Evolutionary conservation across 768 basidiomycete species (phyloP).

Genomic region (Auriscalpium microsporum): DNA sequence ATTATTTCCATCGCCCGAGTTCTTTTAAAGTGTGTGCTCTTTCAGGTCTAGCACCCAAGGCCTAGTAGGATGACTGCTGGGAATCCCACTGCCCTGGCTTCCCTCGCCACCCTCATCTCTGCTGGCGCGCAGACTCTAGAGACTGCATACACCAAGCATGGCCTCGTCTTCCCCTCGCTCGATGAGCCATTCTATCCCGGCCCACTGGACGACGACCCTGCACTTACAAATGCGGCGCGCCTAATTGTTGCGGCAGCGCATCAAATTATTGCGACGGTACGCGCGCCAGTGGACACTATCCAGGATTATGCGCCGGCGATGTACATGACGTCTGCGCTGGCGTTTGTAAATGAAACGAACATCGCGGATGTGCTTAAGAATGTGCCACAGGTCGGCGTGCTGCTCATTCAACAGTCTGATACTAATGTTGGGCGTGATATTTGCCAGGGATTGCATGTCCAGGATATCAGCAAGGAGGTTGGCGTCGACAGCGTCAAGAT

Average conservation of each 20-base stretch:
- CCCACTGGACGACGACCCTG: background rate
- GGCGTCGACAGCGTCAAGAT: conserved; percentile 1
- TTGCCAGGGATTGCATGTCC: conserved; percentile 5
- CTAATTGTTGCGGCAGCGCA: conserved; percentile 1
- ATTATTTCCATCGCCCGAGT: too few relatives aligned
- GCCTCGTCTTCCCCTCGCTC: conserved; percentile 1
- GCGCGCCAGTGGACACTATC: conserved; percentile 1
- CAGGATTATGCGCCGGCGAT: background rate
- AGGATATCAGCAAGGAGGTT: conserved; percentile 1
- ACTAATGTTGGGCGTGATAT: background rate
- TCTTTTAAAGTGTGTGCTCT: too few relatives aligned
- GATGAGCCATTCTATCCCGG: conserved; percentile 1
- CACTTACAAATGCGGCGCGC: background rate
- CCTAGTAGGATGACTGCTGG: background rate
- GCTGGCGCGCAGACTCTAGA: conserved; percentile 1
- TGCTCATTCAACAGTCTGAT: background rate
- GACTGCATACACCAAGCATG: background rate
- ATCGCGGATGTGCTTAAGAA: conserved; percentile 3
- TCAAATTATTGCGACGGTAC: conserved; percentile 3
- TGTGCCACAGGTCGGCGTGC: background rate
- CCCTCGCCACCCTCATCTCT: background rate
- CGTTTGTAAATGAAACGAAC: background rate
- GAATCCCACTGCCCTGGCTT: background rate
- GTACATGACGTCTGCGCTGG: conserved; percentile 1
- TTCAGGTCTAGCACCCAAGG: too few relatives aligned